Conservation (phyloP, 441 rosid species). For the Adansonia gregorii region DNA sequence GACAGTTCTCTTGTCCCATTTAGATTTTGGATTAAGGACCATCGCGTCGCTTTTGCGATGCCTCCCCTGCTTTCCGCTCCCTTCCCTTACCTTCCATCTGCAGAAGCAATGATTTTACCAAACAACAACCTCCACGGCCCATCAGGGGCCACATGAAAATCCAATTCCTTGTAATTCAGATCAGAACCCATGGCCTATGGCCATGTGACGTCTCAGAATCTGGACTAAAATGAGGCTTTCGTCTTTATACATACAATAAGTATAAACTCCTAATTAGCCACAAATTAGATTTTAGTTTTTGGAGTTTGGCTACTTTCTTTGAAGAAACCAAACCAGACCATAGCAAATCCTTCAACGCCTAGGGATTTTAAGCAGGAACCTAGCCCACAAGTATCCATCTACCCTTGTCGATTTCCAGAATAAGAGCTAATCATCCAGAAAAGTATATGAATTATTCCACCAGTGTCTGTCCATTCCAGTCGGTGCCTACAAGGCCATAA, state of each 20-base stretch:
- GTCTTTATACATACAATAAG: neutral
- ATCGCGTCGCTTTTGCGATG: neutral
- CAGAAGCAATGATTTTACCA: neutral
- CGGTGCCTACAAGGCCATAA: neutral
- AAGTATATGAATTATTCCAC: neutral
- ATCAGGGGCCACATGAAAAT: neutral
- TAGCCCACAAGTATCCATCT: neutral
- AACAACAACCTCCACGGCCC: neutral
- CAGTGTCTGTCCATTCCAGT: neutral
- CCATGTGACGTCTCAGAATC: neutral
- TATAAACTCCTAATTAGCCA: too few species aligned
- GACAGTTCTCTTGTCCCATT: neutral
- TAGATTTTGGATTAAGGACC: neutral
- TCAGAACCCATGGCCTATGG: neutral
- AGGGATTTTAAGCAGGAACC: neutral
- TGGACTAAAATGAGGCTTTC: neutral
- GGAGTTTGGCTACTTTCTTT: too few species aligned
- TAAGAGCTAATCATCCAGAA: neutral
- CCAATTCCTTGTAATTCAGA: neutral
- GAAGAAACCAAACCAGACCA: too few species aligned
- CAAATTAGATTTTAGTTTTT: too few species aligned
- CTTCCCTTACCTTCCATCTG: too few species aligned
- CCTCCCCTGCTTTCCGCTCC: neutral
- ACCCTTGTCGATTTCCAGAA: neutral
- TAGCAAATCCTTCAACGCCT: too few species aligned